Conservation (phyloP, 2,329 filamentous ascomycete genomes). For the Didymella pinodella region DNA sequence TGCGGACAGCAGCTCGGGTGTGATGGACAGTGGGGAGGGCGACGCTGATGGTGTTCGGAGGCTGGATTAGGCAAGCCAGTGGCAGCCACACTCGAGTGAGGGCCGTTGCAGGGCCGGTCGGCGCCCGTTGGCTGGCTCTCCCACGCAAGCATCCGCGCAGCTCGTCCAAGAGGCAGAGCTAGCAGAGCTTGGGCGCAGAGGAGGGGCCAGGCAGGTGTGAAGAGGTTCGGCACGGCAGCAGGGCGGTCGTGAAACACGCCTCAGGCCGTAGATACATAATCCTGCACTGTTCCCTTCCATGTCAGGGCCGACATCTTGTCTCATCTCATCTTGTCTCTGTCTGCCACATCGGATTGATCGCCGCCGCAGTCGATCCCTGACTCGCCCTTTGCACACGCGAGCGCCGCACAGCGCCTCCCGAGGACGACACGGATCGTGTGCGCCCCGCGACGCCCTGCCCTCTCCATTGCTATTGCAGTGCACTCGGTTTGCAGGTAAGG, state of each 20-base stretch:
- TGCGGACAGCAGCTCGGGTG: not conserved
- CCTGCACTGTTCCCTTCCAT: slow-evolving; percentile 36
- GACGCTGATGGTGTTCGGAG: slow-evolving; percentile 6
- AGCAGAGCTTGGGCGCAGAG: slow-evolving; percentile 18
- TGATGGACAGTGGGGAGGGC: slow-evolving; percentile 1
- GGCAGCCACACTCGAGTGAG: not conserved
- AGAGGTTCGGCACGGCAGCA: slow-evolving; percentile 27
- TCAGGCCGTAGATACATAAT: slow-evolving; percentile 40
- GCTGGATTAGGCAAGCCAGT: slow-evolving; percentile 18
- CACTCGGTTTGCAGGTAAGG: not conserved
- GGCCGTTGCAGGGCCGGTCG: not conserved
- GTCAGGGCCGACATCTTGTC: slow-evolving; percentile 40
- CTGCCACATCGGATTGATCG: slow-evolving; percentile 26
- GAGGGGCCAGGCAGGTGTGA: slow-evolving; percentile 17
- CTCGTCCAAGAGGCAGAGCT: slow-evolving; percentile 14
- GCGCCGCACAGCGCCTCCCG: slow-evolving; percentile 21
- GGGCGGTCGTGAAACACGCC: slow-evolving; percentile 43
- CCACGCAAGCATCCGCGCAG: slow-evolving; percentile 16
- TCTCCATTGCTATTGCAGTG: not conserved
- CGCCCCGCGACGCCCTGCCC: slow-evolving; percentile 4
- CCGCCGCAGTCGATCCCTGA: slow-evolving; percentile 27
- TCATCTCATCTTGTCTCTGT: slow-evolving; percentile 18
- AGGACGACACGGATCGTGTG: slow-evolving; percentile 7
- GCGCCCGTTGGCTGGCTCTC: slow-evolving; percentile 7
- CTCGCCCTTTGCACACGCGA: slow-evolving; percentile 33